Conservation (phyloP, 208 protist genomes). For the Acanthamoeba lenticulata region DNA sequence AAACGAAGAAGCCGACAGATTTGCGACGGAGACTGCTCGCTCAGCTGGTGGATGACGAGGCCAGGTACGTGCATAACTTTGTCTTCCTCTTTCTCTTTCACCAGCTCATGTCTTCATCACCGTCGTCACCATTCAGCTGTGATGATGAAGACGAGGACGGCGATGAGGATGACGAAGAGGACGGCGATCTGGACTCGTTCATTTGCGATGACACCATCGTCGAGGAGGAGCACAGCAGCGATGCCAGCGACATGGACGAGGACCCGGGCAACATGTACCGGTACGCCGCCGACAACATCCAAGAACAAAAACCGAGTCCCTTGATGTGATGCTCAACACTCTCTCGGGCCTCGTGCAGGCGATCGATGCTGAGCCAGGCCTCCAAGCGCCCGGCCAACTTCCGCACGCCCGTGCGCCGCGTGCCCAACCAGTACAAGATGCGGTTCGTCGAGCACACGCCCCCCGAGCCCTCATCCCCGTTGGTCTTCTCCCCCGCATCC, state of each 20-base stretch:
- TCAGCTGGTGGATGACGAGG: slow-evolving; percentile 8
- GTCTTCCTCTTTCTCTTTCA: background rate
- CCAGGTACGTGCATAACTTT: background rate
- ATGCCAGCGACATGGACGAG: background rate
- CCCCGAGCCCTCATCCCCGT: background rate
- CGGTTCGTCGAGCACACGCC: background rate
- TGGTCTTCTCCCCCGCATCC: background rate
- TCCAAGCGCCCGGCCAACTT: slow-evolving; percentile 7
- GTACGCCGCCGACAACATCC: background rate
- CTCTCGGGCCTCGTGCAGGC: background rate
- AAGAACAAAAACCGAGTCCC: too few relatives aligned
- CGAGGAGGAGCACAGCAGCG: background rate
- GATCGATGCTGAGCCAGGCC: slow-evolving; percentile 44
- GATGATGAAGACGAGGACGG: slow-evolving; percentile 61
- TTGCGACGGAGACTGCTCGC: background rate
- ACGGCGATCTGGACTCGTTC: slow-evolving; percentile 23
- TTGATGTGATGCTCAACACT: too few relatives aligned
- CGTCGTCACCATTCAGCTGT: background rate
- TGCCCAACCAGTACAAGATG: slow-evolving; percentile 62
- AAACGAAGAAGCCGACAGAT: background rate
- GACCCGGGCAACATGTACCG: background rate
- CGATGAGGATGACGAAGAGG: background rate
- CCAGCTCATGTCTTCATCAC: background rate
- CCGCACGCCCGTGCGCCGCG: background rate
- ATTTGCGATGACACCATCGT: slow-evolving; percentile 18